A percentile compares a stretch with the other conserved stretches of the same genome.
Evolutionary conservation across 2,329 filamentous ascomycete genomes (phyloP).

Genomic region (Pyrenochaeta sp.): DNA sequence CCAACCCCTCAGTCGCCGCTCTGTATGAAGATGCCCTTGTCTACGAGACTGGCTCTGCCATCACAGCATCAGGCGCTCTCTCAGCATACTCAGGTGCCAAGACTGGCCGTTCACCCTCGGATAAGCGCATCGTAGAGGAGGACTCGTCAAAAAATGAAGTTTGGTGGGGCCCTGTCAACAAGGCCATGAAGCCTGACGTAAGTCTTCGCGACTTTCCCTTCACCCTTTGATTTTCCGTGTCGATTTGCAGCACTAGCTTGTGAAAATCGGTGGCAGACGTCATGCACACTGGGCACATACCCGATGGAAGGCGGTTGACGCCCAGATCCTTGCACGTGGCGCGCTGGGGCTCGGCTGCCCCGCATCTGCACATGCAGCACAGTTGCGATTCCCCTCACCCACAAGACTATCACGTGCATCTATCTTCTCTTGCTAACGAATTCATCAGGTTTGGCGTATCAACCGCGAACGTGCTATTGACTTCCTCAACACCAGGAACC

Average conservation of each 20-base stretch:
- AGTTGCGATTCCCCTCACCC: constrained; percentile 10
- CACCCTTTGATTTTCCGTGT: constrained; percentile 15
- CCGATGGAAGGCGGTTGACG: constrained; percentile 35
- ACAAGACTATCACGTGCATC: constrained; percentile 37
- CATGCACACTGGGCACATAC: constrained; percentile 43
- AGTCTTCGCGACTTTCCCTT: constrained; percentile 51
- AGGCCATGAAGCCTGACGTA: constrained; percentile 97
- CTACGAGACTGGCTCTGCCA: constrained; percentile 97
- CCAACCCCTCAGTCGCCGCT: constrained; percentile 93
- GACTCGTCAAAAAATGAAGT: constrained; percentile 86
- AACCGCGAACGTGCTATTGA: constrained; percentile 98
- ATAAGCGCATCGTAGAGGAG: constrained; percentile 98
- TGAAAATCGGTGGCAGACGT: constrained; percentile 43
- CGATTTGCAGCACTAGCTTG: constrained; percentile 32
- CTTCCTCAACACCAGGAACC: constrained; percentile 98
- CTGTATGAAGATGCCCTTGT: constrained; percentile 99
- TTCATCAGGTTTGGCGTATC: constrained; percentile 91
- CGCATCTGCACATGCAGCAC: constrained; percentile 42
- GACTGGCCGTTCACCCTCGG: constrained; percentile 93
- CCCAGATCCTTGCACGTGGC: constrained; percentile 39
- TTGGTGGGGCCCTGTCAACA: constrained; percentile 99
- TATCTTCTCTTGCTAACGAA: constrained; percentile 12
- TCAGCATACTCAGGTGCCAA: constrained; percentile 98
- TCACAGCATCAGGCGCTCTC: constrained; percentile 92
- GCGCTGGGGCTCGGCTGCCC: constrained; percentile 44